These are phyloP conservation scores for Chaetomium fimeti DNA, from an alignment of 495 filamentous ascomycete genomes.

Conservation along the genomic window DNA sequence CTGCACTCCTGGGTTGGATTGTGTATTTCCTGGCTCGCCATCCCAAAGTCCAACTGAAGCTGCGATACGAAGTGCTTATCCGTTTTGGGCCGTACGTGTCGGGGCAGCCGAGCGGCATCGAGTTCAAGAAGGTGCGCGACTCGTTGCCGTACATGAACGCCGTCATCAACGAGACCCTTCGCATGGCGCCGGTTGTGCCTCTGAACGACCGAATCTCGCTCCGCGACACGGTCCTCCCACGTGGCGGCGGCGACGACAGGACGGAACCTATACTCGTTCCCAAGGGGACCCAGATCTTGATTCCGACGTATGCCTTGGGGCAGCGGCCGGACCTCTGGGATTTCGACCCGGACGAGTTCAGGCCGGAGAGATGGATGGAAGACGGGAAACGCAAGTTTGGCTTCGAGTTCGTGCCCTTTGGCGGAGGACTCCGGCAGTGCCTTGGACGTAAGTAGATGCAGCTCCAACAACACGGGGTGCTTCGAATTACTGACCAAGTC, in stretches of 20 bases:
- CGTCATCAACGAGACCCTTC: conserved; percentile 49
- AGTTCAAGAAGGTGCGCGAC: conserved; percentile 42
- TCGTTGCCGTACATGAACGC: conserved; percentile 46
- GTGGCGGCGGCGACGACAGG: conserved; percentile 42
- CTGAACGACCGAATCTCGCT: conserved; percentile 46
- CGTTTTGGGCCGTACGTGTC: conserved; percentile 37
- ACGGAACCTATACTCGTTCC: conserved; percentile 29
- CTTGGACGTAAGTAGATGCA: conserved; percentile 30
- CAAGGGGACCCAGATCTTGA: conserved; percentile 37
- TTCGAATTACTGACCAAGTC: background rate
- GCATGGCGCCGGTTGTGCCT: conserved; percentile 41
- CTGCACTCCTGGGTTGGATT: conserved; percentile 57
- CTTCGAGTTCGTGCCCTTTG: conserved; percentile 41
- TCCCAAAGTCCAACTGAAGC: conserved; percentile 47
- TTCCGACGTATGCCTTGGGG: conserved; percentile 39
- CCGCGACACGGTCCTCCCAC: conserved; percentile 49
- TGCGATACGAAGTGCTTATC: conserved; percentile 50
- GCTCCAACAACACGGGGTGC: background rate
- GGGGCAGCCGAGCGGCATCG: conserved; percentile 25
- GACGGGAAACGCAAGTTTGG: conserved; percentile 33
- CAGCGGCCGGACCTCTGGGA: conserved; percentile 45
- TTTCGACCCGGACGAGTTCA: conserved; percentile 29
- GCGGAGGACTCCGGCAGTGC: conserved; percentile 29
- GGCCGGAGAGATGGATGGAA: conserved; percentile 37
- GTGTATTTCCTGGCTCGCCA: conserved; percentile 53